A percentile compares a stretch with the other conserved stretches of the same genome.
Conservation (phyloP, 805 yeast genomes). For the Clavispora fructus region DNA sequence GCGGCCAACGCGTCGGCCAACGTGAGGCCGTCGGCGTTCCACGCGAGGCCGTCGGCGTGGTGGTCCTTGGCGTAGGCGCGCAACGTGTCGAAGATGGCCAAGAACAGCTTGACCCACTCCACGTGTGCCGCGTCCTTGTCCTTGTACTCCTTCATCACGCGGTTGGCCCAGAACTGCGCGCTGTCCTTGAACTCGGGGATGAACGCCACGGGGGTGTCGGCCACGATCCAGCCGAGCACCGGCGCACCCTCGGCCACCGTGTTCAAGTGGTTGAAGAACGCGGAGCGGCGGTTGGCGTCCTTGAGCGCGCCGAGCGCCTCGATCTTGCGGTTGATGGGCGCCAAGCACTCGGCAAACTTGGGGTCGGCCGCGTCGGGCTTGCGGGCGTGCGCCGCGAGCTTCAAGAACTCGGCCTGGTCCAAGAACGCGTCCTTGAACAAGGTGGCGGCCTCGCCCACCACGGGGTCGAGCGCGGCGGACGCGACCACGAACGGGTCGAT, state of each 20-base stretch:
- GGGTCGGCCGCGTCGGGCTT: constrained; percentile 61
- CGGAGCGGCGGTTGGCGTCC: constrained; percentile 68
- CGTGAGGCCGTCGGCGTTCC: constrained; percentile 59
- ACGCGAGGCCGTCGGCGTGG: constrained; percentile 80
- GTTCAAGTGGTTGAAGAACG: constrained; percentile 64
- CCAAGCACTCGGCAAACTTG: constrained; percentile 48
- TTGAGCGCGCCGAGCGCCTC: constrained; percentile 56
- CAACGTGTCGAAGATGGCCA: constrained; percentile 62
- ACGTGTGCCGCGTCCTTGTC: constrained; percentile 64
- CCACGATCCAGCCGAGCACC: constrained; percentile 85
- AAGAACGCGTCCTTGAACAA: constrained; percentile 49
- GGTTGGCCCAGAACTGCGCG: constrained; percentile 90
- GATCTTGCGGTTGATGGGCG: constrained; percentile 64
- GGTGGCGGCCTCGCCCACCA: constrained; percentile 53
- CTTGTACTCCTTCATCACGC: constrained; percentile 79
- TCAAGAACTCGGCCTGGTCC: constrained; percentile 54
- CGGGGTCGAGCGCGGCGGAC: constrained; percentile 51
- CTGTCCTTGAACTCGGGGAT: constrained; percentile 85
- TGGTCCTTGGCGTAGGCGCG: constrained; percentile 68
- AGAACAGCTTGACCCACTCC: constrained; percentile 75
- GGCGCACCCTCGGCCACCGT: constrained; percentile 88
- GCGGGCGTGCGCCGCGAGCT: constrained; percentile 52
- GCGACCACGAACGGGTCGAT: constrained; percentile 56
- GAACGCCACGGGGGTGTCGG: constrained; percentile 66
- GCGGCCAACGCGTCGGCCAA: constrained; percentile 46